A percentile compares a stretch with the other conserved stretches of the same genome.
Evolutionary conservation across 192 early-diverging fungal genomes (phyloP).

Genomic region (Podila minutissima): DNA sequence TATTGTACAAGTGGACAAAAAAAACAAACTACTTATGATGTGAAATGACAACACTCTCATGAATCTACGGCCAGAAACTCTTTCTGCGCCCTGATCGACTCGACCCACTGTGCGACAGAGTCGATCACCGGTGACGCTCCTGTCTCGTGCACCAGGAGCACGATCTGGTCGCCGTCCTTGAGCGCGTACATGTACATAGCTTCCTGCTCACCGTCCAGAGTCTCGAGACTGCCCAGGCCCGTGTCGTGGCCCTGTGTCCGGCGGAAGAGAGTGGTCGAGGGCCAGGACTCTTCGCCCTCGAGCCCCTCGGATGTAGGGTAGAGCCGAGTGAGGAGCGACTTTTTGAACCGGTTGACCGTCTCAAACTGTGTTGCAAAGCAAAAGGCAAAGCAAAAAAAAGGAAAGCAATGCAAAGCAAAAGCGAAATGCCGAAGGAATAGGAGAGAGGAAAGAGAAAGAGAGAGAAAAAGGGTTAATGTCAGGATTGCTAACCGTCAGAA

Average conservation of each 20-base stretch:
- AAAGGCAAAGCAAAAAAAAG: too few species aligned
- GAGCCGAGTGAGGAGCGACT: conserved; percentile 29
- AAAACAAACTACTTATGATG: too few species aligned
- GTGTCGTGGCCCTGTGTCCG: background rate
- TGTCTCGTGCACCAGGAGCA: conserved; percentile 29
- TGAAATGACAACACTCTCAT: background rate
- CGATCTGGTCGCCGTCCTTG: conserved; percentile 39
- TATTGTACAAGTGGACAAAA: too few species aligned
- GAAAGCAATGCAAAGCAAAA: too few species aligned
- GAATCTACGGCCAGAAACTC: conserved; percentile 33
- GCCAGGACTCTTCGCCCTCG: conserved; percentile 32
- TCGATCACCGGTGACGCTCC: conserved; percentile 6
- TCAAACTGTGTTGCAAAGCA: conserved; percentile 15
- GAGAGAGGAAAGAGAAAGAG: background rate
- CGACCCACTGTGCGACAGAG: conserved; percentile 41
- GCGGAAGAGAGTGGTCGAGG: conserved; percentile 23
- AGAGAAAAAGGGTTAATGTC: background rate
- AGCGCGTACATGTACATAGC: conserved; percentile 50
- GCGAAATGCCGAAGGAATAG: background rate
- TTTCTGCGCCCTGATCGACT: conserved; percentile 33
- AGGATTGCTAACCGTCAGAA: background rate
- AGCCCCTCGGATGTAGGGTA: conserved; percentile 14
- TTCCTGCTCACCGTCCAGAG: conserved; percentile 43
- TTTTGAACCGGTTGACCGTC: conserved; percentile 43
- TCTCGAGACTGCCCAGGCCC: conserved; percentile 13